Evolutionary conservation across 345 rosid species (phyloP), one percentile per base, ranked within the genome.

Genomic region (Eucalyptus caleyi): DNA sequence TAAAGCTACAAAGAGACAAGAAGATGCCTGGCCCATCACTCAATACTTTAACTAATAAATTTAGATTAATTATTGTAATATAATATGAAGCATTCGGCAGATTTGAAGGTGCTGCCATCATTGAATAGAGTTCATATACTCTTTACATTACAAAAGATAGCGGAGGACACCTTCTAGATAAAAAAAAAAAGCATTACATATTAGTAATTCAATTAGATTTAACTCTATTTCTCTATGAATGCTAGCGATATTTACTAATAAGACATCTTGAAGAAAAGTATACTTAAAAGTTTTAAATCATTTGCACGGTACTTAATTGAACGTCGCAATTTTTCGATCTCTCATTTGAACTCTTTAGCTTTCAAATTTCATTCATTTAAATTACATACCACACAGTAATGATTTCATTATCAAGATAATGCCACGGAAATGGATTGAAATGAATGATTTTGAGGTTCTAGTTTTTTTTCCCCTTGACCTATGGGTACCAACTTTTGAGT

Each of bases 301-400:
- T 60, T 60, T 4, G 4, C 0, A 27, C 1, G 0, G 0, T 30
- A 13, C 1, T 60, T 14, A 27, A 60, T 60, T 60, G 0, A 60
- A 60, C 0, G 2, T 60, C 1, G 7, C 4, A 60, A 3, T 10
- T 67, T 67, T 67, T 67, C 2, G 0, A 67, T 34, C 13, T 0
- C 24, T 69, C 81, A 69, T 69, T 69, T 69, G 3, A 9, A 18
- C 4, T 69, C 16, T 69, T 34, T 6, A 34, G 10, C 24, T 69
- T 69, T 34, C 26, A 34, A 69, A 34, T 5, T 18, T 69, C 44
- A 5, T 34, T 69, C 81, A 5, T 69, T 34, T 16, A 9, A 69
- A 3, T 34, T 34, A 5, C 42, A 9, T 18, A 5, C 4, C 67
- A 6, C n/a, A 12, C 32, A 5, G 1, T 60, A 60, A 30, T 1